Evolutionary conservation across 164 flowering plant species (phyloP), one percentile per base, ranked within the genome.

Genomic region (Warburgia ugandensis): DNA sequence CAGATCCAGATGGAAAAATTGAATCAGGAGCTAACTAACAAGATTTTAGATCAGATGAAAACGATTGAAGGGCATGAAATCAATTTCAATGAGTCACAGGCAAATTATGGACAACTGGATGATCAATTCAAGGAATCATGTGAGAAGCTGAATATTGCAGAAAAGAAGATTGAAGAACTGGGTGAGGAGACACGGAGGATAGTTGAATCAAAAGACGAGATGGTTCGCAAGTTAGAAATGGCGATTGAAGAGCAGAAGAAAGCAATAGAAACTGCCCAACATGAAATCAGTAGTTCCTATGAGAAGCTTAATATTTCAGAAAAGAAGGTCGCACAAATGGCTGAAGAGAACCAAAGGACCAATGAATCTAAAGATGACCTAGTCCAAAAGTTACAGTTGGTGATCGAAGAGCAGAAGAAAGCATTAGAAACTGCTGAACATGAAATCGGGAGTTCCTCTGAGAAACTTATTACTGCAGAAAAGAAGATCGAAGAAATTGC

Each of bases 401-500:
- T 29, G 13, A 49, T 14, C 9, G 61, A 50, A 31, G 56, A 38
- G 49, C 26, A 29, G 45, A 50, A 39, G 42, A 44, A 52, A 33
- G 65, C 26, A 29, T 25, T n/a, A n/a, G n/a, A n/a, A n/a, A n/a
- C n/a, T n/a, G n/a, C n/a, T n/a, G n/a, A n/a, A n/a, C n/a, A 37
- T 14, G 48, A 50, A 45, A 31, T 63, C 14, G 32, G 10, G 27
- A 55, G 58, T 20, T 29, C 48, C 22, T 38, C 49, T 21, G 37
- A 55, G 23, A 49, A 65, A 25, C 58, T 64, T 48, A 65, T 60
- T n/a, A 27, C 20, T 26, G 54, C 64, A 23, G 76, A 68, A 43
- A 42, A 50, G 48, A 68, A 63, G 57, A 33, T 66, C n/a, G 65
- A 56, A 28, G 76, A 71, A 58, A 56, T 54, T 59, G 69, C 60